Percentiles rank a stretch among this genome's conserved stretches.
These are phyloP conservation scores for Cytospora paraplurivora DNA, from an alignment of 2,329 filamentous ascomycete species.

Conservation along the genomic window DNA sequence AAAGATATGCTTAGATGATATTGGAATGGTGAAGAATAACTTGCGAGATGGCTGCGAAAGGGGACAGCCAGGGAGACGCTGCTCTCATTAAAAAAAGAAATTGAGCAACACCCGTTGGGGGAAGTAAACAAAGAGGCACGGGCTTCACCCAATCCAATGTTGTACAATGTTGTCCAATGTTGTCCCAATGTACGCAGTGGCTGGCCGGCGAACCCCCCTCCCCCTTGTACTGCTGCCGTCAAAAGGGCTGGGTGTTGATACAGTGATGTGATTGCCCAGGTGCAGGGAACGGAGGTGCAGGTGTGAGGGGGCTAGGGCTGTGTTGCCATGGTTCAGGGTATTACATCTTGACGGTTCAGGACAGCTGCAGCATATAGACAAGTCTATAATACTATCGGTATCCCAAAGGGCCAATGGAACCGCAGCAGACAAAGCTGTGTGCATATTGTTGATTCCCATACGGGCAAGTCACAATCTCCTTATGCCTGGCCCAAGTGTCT, in stretches of 20 bases:
- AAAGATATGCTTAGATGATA: background rate
- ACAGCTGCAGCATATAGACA: background rate
- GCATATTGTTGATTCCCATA: background rate
- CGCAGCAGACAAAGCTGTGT: constrained; percentile 2
- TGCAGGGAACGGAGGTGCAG: background rate
- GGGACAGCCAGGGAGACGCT: background rate
- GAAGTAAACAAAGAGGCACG: background rate
- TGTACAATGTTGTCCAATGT: background rate
- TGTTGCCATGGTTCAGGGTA: background rate
- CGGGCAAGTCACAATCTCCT: constrained; percentile 4
- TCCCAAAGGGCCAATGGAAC: background rate
- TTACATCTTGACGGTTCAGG: background rate
- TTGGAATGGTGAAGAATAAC: background rate
- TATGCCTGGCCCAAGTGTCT: background rate
- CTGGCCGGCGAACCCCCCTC: background rate
- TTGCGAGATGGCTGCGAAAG: background rate
- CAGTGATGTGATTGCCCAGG: background rate
- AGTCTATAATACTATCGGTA: background rate
- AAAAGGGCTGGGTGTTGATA: background rate
- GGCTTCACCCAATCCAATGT: background rate
- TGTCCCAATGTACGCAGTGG: background rate
- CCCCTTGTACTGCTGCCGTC: constrained; percentile 1
- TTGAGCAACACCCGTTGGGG: background rate
- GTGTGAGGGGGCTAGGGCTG: background rate
- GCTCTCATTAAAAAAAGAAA: background rate